Base-by-base conservation (phyloP, 257 asterid genomes). In the Paraleonurus japonicus region DNA sequence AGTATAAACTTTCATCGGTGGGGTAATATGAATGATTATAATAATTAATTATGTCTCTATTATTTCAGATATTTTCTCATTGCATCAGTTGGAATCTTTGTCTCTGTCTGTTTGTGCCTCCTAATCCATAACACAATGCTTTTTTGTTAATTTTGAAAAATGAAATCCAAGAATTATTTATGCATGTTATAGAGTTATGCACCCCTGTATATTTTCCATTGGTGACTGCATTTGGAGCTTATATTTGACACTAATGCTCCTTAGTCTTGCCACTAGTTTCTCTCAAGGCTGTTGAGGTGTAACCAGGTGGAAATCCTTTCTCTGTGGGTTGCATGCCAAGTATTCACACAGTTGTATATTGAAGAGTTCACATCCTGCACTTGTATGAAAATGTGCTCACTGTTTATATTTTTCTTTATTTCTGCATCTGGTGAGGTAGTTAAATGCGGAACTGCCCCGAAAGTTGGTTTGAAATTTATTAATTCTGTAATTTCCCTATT, bases 161-260 rank as follows among this genome's bases (percentile, higher is more conserved):
- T 58, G 67, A 58, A 67, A 45, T 61, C 33, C 50, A n/a, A 17
- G 73, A 67, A 24, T 19, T 17, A 5, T 37, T 60, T 32, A 23
- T 75, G 74, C 75, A 60, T 67, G 69, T 23, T 61, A 54, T 73
- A 64, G 53, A 23, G 65, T 73, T 47, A 47, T n/a, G 55, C 69
- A 41, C 16, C 45, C 53, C 27, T 7, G 24, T 32, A 15, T 27
- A 4, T 43, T 45, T 57, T 28, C 13, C 54, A 45, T 45, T 43
- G 50, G 48, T 57, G 70, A 35, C 39, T 73, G 51, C 65, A 57
- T 58, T 70, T 65, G 72, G 24, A 24, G 66, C 55, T 28, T 19
- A 72, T 61, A 15, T 53, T 76, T 45, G 17, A 51, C 48, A 33
- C 20, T 71, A 26, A 71, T 71, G 30, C 20, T 53, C 11, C 26